phyloP scores from a whole-genome alignment of 805 yeast species.

The Alloascoidea hylecoeti region DNA sequence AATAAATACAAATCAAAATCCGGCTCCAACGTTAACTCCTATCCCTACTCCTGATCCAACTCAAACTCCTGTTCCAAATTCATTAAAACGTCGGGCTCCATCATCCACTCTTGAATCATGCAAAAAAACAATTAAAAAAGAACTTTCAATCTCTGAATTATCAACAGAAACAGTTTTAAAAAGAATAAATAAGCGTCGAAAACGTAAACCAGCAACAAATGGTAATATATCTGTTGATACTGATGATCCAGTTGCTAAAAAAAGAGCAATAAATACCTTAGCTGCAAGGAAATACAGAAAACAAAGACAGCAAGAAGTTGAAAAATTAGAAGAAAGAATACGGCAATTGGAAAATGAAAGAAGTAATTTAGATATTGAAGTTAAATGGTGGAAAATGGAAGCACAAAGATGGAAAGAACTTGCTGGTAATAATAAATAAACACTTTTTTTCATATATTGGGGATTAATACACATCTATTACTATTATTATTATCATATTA shows the following conservation, averaged over 20 bases:
- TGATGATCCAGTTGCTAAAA: not conserved
- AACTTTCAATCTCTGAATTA: no score
- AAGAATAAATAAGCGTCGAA: not conserved
- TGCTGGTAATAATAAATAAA: not conserved
- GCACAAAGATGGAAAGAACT: not conserved
- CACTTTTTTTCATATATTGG: no score
- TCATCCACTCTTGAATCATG: no score
- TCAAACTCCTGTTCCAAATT: no score
- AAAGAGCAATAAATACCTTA: not conserved
- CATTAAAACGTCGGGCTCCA: no score
- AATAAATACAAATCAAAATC: no score
- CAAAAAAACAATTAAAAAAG: no score
- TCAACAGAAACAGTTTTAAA: not conserved
- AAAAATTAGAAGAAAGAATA: not conserved
- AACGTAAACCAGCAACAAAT: not conserved
- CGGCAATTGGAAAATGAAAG: not conserved
- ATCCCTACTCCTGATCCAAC: no score
- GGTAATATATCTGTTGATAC: not conserved
- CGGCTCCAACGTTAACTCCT: no score
- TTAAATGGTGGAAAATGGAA: constrained; percentile 1
- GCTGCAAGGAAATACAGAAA: not conserved
- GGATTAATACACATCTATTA: no score
- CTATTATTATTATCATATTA: no score
- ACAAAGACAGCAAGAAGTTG: constrained; percentile 1
- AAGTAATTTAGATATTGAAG: not conserved